Conservation (phyloP, 176 grass and related monocot species). For the bread wheat (Triticum aestivum) region DNA sequence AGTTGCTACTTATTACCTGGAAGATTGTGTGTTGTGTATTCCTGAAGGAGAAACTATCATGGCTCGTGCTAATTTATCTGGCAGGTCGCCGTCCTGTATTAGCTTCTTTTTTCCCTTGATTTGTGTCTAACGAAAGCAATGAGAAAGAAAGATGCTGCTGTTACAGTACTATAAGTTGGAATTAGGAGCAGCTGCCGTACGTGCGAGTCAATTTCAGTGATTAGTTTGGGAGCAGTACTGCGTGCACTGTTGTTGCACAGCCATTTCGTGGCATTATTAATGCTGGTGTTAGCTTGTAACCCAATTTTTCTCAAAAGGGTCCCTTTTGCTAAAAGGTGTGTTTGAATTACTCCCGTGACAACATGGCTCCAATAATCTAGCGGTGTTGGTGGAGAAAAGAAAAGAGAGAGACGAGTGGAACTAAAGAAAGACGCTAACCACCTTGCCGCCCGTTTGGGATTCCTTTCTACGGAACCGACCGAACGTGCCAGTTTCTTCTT, state of each 20-base stretch:
- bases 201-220: slow-evolving; percentile 26
- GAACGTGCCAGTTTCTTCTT: neutral
- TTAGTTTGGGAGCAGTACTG: neutral
- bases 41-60: slow-evolving; percentile 15
- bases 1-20: neutral
- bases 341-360: neutral
- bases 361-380: neutral
- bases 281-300: slow-evolving; percentile 18
- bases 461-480: neutral
- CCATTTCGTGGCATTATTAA: slow-evolving; percentile 9
- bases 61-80: slow-evolving; percentile 31
- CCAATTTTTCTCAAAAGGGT: neutral
- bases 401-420: neutral
- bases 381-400: slow-evolving; percentile 2
- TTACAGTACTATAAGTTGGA: neutral
- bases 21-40: neutral
- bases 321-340: slow-evolving; percentile 9
- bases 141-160: neutral
- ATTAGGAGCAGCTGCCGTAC: neutral
- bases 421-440: slow-evolving; percentile 39
- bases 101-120: slow-evolving; percentile 28
- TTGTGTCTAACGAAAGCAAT: slow-evolving; percentile 36
- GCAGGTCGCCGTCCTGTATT: slow-evolving; percentile 24
- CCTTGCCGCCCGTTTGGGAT: neutral
- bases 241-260: neutral